phyloP scores from a whole-genome alignment of 2,329 filamentous ascomycete genomes.

The Fusarium brevicatenulatum region DNA sequence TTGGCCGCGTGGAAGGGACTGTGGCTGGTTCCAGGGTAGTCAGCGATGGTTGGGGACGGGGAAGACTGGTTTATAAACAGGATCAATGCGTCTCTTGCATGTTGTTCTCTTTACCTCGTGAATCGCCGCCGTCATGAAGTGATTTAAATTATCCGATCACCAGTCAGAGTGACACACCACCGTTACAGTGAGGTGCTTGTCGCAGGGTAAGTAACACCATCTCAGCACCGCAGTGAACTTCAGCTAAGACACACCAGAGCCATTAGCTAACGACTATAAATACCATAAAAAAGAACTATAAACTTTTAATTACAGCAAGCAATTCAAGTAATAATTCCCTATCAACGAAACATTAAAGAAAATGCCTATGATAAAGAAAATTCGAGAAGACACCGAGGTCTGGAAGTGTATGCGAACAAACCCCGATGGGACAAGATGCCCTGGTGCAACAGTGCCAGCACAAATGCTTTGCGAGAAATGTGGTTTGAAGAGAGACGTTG shows the following conservation, averaged over 20 bases:
- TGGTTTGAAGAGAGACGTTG: neutral
- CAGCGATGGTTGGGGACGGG: accelerated
- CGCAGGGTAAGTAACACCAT: accelerated
- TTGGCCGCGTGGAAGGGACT: neutral
- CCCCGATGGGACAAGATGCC: neutral
- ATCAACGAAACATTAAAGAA: accelerated
- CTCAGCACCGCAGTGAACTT: accelerated
- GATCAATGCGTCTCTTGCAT: neutral
- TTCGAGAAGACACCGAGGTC: neutral
- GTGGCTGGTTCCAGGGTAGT: too few relatives aligned
- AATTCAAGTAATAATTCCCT: accelerated
- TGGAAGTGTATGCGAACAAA: neutral
- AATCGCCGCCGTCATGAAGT: too few relatives aligned
- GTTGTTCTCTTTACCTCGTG: accelerated
- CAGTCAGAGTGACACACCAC: accelerated
- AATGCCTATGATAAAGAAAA: neutral
- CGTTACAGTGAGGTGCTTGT: accelerated
- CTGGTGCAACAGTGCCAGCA: neutral
- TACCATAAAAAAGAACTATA: too few relatives aligned
- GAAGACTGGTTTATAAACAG: neutral
- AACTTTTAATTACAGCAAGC: accelerated
- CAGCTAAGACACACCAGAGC: accelerated
- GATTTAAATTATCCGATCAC: accelerated
- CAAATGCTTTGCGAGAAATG: neutral
- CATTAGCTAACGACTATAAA: accelerated